Percentiles rank a stretch among this genome's conserved stretches.
Conservation (phyloP, 176 grass and related monocot species). For the Eleusine coracana region DNA sequence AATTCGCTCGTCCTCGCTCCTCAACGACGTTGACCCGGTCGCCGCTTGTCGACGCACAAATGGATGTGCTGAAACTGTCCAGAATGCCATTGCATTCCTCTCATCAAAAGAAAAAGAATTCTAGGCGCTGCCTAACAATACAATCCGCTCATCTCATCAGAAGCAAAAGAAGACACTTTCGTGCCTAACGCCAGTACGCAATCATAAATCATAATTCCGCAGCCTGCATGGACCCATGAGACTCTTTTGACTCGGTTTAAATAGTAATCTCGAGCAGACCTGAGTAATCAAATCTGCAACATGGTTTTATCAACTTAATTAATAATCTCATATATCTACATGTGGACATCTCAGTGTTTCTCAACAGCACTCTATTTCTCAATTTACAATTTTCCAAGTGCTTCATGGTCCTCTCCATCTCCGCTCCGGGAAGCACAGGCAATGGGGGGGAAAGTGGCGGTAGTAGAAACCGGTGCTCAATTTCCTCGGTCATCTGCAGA, state of each 20-base stretch:
- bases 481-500: slow-evolving; percentile 53
- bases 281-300: not conserved
- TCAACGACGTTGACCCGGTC: not conserved
- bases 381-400: not conserved
- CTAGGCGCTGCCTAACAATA: too few relatives aligned
- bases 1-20: not conserved
- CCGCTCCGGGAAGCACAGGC: not conserved
- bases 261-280: not conserved
- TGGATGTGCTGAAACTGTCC: too few relatives aligned
- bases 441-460: not conserved
- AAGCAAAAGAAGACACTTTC: too few relatives aligned
- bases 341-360: not conserved
- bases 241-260: not conserved
- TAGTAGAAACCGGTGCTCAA: not conserved
- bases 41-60: too few relatives aligned
- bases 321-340: not conserved
- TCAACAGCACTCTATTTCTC: not conserved
- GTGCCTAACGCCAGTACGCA: too few relatives aligned
- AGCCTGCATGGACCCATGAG: not conserved
- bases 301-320: not conserved
- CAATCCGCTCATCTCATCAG: too few relatives aligned
- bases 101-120: too few relatives aligned
- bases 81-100: too few relatives aligned
- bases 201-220: not conserved
- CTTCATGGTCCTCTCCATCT: not conserved